These are phyloP conservation scores for Lasiosphaeris hirsuta DNA, from an alignment of 495 filamentous ascomycete genomes.

Conservation along the genomic window DNA sequence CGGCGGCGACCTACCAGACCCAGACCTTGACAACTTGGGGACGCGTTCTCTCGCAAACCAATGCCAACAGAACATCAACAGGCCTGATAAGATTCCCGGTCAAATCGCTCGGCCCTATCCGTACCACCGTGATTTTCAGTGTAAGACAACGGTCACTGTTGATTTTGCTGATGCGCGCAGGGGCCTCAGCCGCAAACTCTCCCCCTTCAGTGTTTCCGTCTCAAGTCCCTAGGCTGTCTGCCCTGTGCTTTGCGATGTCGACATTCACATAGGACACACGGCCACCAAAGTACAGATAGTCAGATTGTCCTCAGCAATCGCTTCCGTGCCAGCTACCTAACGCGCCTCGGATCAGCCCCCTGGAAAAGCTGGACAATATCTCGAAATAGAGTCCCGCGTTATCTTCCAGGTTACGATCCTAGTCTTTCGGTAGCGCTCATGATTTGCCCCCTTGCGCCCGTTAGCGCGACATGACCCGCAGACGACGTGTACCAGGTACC, in stretches of 20 bases:
- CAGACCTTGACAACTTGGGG: neutral
- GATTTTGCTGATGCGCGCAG: neutral
- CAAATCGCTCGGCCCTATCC: too few relatives aligned
- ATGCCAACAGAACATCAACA: too few relatives aligned
- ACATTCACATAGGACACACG: neutral
- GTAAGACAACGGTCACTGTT: neutral
- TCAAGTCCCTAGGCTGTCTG: neutral
- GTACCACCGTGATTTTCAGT: neutral
- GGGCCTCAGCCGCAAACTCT: neutral
- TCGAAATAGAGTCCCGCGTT: slow-evolving; percentile 14
- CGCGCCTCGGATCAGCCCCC: neutral
- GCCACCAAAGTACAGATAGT: neutral
- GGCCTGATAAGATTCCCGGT: too few relatives aligned
- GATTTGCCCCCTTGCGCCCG: slow-evolving; percentile 17
- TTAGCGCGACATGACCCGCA: neutral
- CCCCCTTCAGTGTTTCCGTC: neutral
- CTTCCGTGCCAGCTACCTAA: neutral
- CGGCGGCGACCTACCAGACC: neutral
- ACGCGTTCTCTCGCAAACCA: neutral
- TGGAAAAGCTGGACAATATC: neutral
- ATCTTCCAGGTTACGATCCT: slow-evolving; percentile 15
- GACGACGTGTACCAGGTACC: slow-evolving; percentile 4
- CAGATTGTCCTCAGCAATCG: neutral
- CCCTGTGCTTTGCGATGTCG: neutral
- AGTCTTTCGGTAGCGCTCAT: slow-evolving; percentile 10